Conservation (phyloP, 2,329 filamentous ascomycete genomes). For the Beauveria australis region DNA sequence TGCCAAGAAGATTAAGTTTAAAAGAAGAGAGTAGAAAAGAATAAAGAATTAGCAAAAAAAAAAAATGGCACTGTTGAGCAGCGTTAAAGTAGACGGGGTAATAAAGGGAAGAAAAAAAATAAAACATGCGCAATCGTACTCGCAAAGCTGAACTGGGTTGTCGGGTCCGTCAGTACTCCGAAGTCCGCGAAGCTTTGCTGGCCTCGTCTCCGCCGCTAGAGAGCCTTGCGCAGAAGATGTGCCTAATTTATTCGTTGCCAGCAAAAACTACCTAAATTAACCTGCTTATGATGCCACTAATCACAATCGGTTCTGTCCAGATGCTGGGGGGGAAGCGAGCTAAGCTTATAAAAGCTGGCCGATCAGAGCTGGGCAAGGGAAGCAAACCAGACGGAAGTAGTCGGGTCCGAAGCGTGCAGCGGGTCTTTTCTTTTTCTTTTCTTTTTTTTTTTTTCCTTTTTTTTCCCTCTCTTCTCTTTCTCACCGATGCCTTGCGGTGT, state of each 20-base stretch:
- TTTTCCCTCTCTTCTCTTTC: neutral
- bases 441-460: neutral
- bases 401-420: no score
- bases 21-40: neutral
- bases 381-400: no score
- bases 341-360: no score
- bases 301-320: neutral
- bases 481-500: neutral
- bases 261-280: no score
- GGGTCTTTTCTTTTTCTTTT: neutral
- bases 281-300: neutral
- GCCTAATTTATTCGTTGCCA: no score
- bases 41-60: neutral
- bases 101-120: neutral
- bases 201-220: neutral
- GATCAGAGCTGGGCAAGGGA: no score
- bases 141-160: neutral
- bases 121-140: slow-evolving; percentile 10
- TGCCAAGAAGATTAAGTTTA: neutral
- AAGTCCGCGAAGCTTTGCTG: slow-evolving; percentile 2
- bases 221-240: neutral
- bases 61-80: neutral
- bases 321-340: no score
- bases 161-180: slow-evolving; percentile 5
- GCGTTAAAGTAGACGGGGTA: no score